A percentile compares a stretch with the other conserved stretches of the same genome.
These are phyloP conservation scores for Agaricus blazei DNA, from an alignment of 768 basidiomycete species.

Conservation along the genomic window DNA sequence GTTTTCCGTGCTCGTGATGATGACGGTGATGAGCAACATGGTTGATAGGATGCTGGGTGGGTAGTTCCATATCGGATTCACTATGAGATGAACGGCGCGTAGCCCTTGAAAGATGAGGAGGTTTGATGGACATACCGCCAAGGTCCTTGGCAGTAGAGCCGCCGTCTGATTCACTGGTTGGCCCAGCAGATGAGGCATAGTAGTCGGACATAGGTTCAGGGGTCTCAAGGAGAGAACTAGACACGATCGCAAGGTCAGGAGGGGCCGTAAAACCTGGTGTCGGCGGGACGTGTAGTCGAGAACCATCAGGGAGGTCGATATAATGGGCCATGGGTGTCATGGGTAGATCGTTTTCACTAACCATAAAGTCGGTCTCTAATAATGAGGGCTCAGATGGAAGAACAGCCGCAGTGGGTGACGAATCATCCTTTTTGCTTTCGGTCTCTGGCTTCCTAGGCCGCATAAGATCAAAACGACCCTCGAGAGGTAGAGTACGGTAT, in stretches of 20 bases:
- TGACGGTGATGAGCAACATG: slow-evolving; percentile 9
- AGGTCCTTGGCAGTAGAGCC: neutral
- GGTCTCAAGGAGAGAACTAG: slow-evolving; percentile 46
- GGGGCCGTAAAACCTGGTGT: slow-evolving; percentile 64
- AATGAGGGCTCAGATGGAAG: slow-evolving; percentile 2
- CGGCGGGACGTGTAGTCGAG: slow-evolving; percentile 43
- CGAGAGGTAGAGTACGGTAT: slow-evolving; percentile 79
- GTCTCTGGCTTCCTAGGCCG: slow-evolving; percentile 35
- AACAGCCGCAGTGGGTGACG: slow-evolving; percentile 16
- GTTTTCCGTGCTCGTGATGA: slow-evolving; percentile 12
- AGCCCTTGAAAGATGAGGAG: slow-evolving; percentile 11
- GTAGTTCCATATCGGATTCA: neutral
- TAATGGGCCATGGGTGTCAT: slow-evolving; percentile 35
- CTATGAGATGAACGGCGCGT: neutral
- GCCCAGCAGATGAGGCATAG: slow-evolving; percentile 10
- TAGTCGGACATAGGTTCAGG: slow-evolving; percentile 23
- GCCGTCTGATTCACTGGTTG: slow-evolving; percentile 9
- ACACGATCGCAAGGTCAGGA: slow-evolving; percentile 48
- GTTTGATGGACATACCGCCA: neutral
- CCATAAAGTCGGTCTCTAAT: neutral
- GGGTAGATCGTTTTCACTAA: slow-evolving; percentile 19
- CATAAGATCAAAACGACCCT: slow-evolving; percentile 87
- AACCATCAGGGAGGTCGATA: slow-evolving; percentile 23
- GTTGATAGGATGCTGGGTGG: neutral
- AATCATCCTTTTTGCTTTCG: slow-evolving; percentile 6